These are phyloP conservation scores for Phytophthora hibernalis DNA, from an alignment of 352 stramenopile genomes.

Conservation along the genomic window DNA sequence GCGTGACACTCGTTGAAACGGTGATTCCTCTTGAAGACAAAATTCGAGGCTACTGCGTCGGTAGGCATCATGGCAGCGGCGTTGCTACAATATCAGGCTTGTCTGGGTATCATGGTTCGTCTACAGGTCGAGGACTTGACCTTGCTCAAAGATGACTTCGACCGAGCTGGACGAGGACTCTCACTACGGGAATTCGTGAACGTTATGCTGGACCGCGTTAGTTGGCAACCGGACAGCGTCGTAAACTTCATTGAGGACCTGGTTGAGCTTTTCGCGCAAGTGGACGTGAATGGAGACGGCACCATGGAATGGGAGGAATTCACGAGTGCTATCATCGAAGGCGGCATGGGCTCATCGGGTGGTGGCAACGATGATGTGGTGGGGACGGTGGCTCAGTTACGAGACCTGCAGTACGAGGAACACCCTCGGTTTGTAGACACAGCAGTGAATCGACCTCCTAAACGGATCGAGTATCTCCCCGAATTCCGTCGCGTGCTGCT, in stretches of 20 bases:
- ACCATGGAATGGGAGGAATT: slow-evolving; percentile 89
- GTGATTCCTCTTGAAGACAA: slow-evolving; percentile 4
- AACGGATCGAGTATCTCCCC: slow-evolving; percentile 59
- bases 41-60: neutral
- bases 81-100: slow-evolving; percentile 78
- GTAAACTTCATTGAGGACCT: slow-evolving; percentile 76
- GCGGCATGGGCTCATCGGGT: slow-evolving; percentile 61
- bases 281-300: slow-evolving; percentile 82
- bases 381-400: slow-evolving; percentile 50
- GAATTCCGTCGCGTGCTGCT: slow-evolving; percentile 71
- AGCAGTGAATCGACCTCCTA: slow-evolving; percentile 61
- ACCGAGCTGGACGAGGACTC: slow-evolving; percentile 57
- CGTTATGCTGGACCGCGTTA: slow-evolving; percentile 76
- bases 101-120: slow-evolving; percentile 80
- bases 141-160: slow-evolving; percentile 74
- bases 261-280: slow-evolving; percentile 78
- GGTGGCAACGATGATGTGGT: slow-evolving; percentile 33
- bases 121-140: slow-evolving; percentile 75
- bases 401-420: slow-evolving; percentile 81
- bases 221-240: slow-evolving; percentile 61
- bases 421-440: slow-evolving; percentile 56
- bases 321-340: slow-evolving; percentile 83
- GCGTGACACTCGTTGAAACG: slow-evolving; percentile 24
- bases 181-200: slow-evolving; percentile 71
- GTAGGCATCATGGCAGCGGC: slow-evolving; percentile 53